A percentile compares a stretch with the other conserved stretches of the same genome.
Evolutionary conservation across 805 yeast genomes (phyloP).

Genomic region (Starmerella geochares): DNA sequence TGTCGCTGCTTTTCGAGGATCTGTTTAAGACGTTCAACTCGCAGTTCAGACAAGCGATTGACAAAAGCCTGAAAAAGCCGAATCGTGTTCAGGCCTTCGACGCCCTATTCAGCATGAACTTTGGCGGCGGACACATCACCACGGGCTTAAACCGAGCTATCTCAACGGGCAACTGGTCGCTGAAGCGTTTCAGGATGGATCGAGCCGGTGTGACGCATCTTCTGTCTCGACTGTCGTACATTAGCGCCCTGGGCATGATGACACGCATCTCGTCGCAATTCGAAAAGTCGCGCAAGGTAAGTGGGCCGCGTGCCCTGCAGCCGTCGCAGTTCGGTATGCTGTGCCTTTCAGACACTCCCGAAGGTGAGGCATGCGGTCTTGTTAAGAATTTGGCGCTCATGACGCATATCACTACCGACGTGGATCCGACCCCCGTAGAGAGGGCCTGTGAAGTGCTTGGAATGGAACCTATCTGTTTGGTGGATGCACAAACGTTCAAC

Average conservation of each 20-base stretch:
- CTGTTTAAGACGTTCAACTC: constrained; percentile 90
- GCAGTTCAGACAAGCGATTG: constrained; percentile 89
- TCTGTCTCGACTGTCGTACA: constrained; percentile 77
- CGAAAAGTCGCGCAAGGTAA: constrained; percentile 93
- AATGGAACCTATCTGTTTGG: constrained; percentile 70
- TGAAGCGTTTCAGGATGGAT: constrained; percentile 98
- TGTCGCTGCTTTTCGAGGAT: constrained; percentile 92
- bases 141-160: constrained; percentile 92
- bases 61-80: constrained; percentile 86
- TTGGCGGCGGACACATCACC: constrained; percentile 86
- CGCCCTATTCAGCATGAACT: constrained; percentile 78
- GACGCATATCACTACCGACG: constrained; percentile 98
- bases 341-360: constrained; percentile 98
- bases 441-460: constrained; percentile 72
- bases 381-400: constrained; percentile 92
- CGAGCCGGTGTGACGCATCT: constrained; percentile 99
- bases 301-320: constrained; percentile 97
- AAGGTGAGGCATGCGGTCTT: constrained; percentile 99
- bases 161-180: constrained; percentile 97
- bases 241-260: constrained; percentile 98
- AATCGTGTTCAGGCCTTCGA: constrained; percentile 92
- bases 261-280: constrained; percentile 98
- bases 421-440: constrained; percentile 81
- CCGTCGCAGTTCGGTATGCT: constrained; percentile 99
- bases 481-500: constrained; percentile 78